Evolutionary conservation across 306 rosid species (phyloP), one percentile per base, ranked within the genome.

Genomic region (Mimosa pudica): DNA sequence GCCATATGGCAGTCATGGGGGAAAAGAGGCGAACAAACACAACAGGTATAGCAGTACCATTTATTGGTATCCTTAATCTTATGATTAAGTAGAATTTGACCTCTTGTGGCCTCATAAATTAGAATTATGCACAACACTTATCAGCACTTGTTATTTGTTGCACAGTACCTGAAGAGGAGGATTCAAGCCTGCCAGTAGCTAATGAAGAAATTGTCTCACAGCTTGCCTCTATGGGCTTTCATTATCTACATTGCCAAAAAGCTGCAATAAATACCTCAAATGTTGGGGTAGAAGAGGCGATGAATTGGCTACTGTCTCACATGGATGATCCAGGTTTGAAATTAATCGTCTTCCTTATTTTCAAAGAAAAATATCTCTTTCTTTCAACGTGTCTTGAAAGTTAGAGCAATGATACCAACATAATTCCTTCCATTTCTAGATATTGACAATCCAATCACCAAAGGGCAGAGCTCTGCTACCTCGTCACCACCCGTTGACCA

Each of bases 191-290:
- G 68, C 90, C 86, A 70, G 33, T 47, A 32, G 91, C 88, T 44
- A 80, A 93, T 10, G 97, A 90, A 71, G 95, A 71, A 66, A 93
- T 96, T 82, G 98, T 96, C 51, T 42, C 91, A 8, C 99, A 93
- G 86, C 98, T 96, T 65, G 93, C 87, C 77, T 88, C 99, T n/a
- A 96, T 93, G 99, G 99, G 99, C 35, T 96, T 96, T 83, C 85
- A 72, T 64, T 81, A 87, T 77, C 81, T 93, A 68, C 97, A 83
- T 70, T 96, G 99, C 82, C 91, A 96, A 87, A 96, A 96, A 82
- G 99, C 99, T 80, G 93, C 96, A 68, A 90, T 96, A 79, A 93
- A 81, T 69, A 91, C 99, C 61, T 89, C 93, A 52, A 96, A 96
- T 84, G 74, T 44, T 45, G 98, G 99, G 73, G 89, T 96, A 63